Evolutionary conservation across 345 rosid genomes (phyloP).

Genomic region (Eucalyptus urophylla): DNA sequence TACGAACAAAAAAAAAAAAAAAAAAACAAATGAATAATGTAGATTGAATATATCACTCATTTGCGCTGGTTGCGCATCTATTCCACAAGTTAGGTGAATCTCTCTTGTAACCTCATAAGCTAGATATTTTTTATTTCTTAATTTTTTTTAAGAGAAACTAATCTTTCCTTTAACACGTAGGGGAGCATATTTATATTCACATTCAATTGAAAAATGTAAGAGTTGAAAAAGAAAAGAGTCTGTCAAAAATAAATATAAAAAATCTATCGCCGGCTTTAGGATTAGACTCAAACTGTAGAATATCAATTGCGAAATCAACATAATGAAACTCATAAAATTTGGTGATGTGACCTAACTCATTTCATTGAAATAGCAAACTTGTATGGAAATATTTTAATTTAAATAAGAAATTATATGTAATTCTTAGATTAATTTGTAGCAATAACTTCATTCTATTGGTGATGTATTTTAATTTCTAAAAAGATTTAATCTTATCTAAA

Average conservation of each 20-base stretch:
- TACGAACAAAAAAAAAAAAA: too few species aligned
- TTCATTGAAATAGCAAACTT: background rate
- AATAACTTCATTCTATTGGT: background rate
- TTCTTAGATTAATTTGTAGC: background rate
- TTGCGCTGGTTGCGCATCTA: accelerated
- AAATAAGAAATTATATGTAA: background rate
- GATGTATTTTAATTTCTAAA: background rate
- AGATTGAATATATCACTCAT: too few species aligned
- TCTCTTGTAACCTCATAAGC: background rate
- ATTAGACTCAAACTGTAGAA: background rate
- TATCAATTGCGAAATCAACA: background rate
- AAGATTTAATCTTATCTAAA: background rate
- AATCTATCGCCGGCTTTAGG: background rate
- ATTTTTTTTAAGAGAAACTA: background rate
- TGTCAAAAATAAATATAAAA: background rate
- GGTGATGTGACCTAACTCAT: background rate
- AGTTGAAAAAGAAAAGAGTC: background rate
- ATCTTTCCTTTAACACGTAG: background rate
- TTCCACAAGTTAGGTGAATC: background rate
- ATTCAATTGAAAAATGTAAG: background rate
- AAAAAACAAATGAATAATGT: too few species aligned
- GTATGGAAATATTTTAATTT: background rate
- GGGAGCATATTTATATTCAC: background rate
- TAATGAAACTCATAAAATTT: background rate
- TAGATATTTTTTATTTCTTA: background rate